Evolutionary conservation across 805 yeast genomes (phyloP), one percentile per base, ranked within the genome.

Genomic region (Suhomyces faveliae): DNA sequence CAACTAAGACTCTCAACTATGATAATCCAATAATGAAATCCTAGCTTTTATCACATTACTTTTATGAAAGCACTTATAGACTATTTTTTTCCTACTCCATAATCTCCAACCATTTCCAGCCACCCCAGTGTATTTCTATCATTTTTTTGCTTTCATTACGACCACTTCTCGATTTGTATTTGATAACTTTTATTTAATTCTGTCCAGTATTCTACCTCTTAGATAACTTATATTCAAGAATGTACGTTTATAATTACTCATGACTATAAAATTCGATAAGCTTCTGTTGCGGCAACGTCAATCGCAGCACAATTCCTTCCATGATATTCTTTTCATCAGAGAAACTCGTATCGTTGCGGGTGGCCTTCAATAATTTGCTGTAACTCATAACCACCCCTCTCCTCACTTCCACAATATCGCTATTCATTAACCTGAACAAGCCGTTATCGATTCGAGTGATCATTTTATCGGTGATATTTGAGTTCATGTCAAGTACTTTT

Each of bases 241-340:
- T 30, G 19, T 13, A 30, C 35, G 35, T 17, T 11, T 27, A 12
- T 27, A 27, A 15, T 19, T 21, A 42, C 21, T 42, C 44, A 7
- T 58, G 57, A 46, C 70, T 65, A 56, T 78, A 80, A 51, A 74
- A 73, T 47, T 78, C 77, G 12, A 80, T 70, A 43, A 81, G 59
- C 51, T 71, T 76, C 45, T 61, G 63, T 48, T 80, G 84, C 1
- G 79, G 68, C 2, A 57, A 48, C 13, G 74, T 62, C 33, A 79
- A 58, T 47, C 64, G 67, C 27, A 59, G 64, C 51, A 78, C 62
- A 3, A 77, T 60, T 21, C 56, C 50, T 33, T 59, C 62, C 50
- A 64, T 57, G 3, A 43, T 42, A 15, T 46, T 43, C 17, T 49
- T 50, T 7, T 52, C 57, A 7, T 44, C 44, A 5, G 53, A 24